phyloP scores from a whole-genome alignment of 2,329 filamentous ascomycete genomes.

The Fusarium kyushuense region DNA sequence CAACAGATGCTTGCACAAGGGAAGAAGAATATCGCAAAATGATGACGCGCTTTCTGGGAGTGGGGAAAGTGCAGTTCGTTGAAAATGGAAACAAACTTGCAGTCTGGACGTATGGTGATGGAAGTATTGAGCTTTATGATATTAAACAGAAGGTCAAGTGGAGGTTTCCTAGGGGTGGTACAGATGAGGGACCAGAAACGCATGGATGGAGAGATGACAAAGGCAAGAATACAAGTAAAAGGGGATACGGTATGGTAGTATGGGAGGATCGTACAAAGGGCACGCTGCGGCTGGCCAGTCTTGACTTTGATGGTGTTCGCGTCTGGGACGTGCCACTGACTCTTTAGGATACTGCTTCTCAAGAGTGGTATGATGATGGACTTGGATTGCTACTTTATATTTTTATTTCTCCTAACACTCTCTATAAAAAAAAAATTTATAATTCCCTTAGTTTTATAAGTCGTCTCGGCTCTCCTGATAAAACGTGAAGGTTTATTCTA shows the following conservation, averaged over 20 bases:
- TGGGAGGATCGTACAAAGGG: constrained; percentile 16
- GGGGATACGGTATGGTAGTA: constrained; percentile 11
- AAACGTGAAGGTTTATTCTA: constrained; percentile 51
- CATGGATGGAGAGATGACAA: constrained; percentile 22
- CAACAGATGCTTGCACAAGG: constrained; percentile 1
- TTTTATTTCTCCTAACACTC: constrained; percentile 41
- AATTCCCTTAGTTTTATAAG: constrained; percentile 37
- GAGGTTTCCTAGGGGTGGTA: constrained; percentile 30
- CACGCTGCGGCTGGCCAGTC: constrained; percentile 3
- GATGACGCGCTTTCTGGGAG: neutral
- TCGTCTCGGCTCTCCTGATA: constrained; percentile 48
- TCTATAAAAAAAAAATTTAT: constrained; percentile 38
- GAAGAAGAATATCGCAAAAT: neutral
- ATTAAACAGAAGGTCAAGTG: constrained; percentile 16
- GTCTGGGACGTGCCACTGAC: constrained; percentile 30
- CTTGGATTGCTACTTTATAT: constrained; percentile 52
- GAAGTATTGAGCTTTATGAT: constrained; percentile 29
- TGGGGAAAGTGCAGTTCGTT: constrained; percentile 10
- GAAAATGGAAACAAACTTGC: constrained; percentile 26
- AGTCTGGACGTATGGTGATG: constrained; percentile 13
- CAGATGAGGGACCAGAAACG: constrained; percentile 7
- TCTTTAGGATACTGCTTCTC: neutral
- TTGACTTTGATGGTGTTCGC: constrained; percentile 29
- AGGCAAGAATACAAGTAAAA: constrained; percentile 22
- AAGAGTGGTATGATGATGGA: neutral